A percentile compares a stretch with the other conserved stretches of the same genome.
Conservation (phyloP, 1,139 yeast species). For the Blastobotrys elegans region DNA sequence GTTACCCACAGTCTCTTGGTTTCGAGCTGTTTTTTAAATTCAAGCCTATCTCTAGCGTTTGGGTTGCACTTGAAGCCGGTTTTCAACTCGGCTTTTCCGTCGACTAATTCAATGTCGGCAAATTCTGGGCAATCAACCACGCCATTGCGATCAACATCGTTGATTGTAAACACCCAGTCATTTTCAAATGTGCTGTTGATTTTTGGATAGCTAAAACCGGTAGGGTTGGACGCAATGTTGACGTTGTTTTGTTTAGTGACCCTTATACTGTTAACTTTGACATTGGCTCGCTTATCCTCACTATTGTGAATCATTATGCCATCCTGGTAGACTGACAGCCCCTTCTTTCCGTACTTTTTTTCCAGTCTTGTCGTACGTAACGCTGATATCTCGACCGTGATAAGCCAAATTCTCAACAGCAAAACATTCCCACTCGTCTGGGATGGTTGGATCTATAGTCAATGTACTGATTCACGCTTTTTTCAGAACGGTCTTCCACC, state of each 20-base stretch:
- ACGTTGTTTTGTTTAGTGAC: background rate
- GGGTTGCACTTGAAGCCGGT: background rate
- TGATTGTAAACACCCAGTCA: background rate
- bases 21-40: background rate
- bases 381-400: background rate
- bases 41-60: background rate
- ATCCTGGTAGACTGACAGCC: background rate
- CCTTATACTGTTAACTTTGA: background rate
- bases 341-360: background rate
- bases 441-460: background rate
- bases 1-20: background rate
- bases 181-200: background rate
- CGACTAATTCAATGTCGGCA: background rate
- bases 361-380: background rate
- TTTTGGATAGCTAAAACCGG: background rate
- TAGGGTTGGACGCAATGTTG: slow-evolving; percentile 1
- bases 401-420: slow-evolving; percentile 1
- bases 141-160: background rate
- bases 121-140: slow-evolving; percentile 2
- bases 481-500: background rate
- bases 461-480: background rate
- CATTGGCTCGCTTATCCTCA: background rate
- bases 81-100: too few species aligned
- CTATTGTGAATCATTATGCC: background rate
- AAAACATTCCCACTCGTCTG: background rate